Evolutionary conservation across 371 early-diverging fungal species (phyloP), one percentile per base, ranked within the genome.

Genomic region (Circinella umbellata): DNA sequence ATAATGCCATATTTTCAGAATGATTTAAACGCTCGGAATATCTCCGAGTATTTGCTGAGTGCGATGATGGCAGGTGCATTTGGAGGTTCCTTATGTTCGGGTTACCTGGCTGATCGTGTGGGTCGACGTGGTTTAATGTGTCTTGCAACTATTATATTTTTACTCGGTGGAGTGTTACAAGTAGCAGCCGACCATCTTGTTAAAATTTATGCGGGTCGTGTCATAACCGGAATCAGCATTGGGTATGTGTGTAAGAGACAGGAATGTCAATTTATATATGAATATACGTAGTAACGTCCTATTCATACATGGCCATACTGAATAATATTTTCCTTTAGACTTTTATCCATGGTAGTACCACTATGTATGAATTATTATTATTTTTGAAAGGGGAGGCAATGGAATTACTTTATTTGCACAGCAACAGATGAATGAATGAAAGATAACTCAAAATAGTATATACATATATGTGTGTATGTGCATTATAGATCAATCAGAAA

Each of bases 281-380:
- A 27, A 27, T 27, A 27, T 27, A 27, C 2, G 27, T 27, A 57
- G n/a, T 36, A 57, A 17, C 34, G 9, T 64, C 49, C 51, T 15
- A 47, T 47, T 11, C 47, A 15, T 9, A 47, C 15, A 51, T 51
- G 51, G 8, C 0, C 27, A 27, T 27, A 27, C 27, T 27, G 2
- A 27, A 27, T 27, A 27, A 27, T 27, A 1, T 15, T 47, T 36
- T n/a, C n/a, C n/a, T 48, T 7, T 10, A 93, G 94, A 35, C 80
- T 87, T 57, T 61, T 89, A 15, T 94, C 96, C 64, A 91, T 91
- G 89, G 86, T 87, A 46, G 96, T 96, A 11, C 99, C 99, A 6
- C 79, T 94, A 55, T 99, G 84, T 81, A 78, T 74, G 72, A 66
- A 10, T 38, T 36, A 27, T 67, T 3, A n/a, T 38, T 17, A 14